These are phyloP conservation scores for Tympanopsis confertula DNA, from an alignment of 2,329 filamentous ascomycete genomes.

Conservation along the genomic window DNA sequence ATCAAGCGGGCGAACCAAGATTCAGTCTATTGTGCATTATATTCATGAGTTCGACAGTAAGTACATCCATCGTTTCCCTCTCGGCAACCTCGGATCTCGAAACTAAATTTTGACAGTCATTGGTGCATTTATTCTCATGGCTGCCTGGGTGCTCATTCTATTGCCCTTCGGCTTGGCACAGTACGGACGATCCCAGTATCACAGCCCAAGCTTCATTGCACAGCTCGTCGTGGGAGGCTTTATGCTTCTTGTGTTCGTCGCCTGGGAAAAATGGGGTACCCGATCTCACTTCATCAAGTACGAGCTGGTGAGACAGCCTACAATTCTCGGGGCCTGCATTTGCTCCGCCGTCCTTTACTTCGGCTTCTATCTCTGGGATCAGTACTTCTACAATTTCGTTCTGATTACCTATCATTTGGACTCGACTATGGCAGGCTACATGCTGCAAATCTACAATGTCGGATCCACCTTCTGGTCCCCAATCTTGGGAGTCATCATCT, in stretches of 20 bases:
- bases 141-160: slow-evolving; percentile 36
- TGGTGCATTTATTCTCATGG: slow-evolving; percentile 38
- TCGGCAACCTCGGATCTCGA: background rate
- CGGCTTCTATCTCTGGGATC: slow-evolving; percentile 35
- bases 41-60: slow-evolving; percentile 8
- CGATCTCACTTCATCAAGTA: slow-evolving; percentile 45
- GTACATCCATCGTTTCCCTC: background rate
- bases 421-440: slow-evolving; percentile 31
- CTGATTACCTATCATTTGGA: slow-evolving; percentile 29
- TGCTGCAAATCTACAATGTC: slow-evolving; percentile 31
- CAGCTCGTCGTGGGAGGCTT: slow-evolving; percentile 37
- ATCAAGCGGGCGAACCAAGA: slow-evolving; percentile 2
- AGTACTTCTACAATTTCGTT: slow-evolving; percentile 24
- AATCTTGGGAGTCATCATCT: slow-evolving; percentile 19
- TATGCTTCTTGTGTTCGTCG: slow-evolving; percentile 32
- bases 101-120: slow-evolving; percentile 16
- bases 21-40: slow-evolving; percentile 8
- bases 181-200: slow-evolving; percentile 23
- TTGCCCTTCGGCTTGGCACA: slow-evolving; percentile 33
- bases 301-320: slow-evolving; percentile 33
- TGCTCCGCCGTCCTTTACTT: slow-evolving; percentile 32
- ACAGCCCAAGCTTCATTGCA: slow-evolving; percentile 28
- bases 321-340: slow-evolving; percentile 32
- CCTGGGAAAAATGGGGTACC: slow-evolving; percentile 46
- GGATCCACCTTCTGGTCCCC: slow-evolving; percentile 8